Conservation (phyloP, 1,284 basidiomycete species). For the Austroboletus olivaceoglutinosus region DNA sequence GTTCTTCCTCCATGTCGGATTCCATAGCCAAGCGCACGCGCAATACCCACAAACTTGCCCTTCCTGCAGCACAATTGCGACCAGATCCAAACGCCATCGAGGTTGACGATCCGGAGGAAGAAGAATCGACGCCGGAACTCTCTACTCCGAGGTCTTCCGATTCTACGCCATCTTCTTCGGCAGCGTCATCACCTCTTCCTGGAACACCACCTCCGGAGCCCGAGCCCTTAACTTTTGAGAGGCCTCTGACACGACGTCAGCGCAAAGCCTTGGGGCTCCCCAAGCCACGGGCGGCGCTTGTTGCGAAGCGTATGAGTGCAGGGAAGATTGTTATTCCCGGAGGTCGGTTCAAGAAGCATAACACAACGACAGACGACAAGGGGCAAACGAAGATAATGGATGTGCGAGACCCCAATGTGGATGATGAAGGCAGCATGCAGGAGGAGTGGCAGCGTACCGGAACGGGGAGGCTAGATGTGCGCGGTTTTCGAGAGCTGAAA, state of each 20-base stretch:
- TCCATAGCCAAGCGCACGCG: constrained; percentile 44
- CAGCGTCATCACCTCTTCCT: constrained; percentile 38
- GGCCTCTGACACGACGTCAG: constrained; percentile 58
- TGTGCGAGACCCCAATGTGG: constrained; percentile 23
- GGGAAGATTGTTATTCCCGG: constrained; percentile 60
- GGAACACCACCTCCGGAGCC: constrained; percentile 35
- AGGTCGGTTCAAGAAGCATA: constrained; percentile 42
- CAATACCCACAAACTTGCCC: constrained; percentile 23
- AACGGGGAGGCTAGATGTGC: constrained; percentile 70
- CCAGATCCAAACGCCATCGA: constrained; percentile 23
- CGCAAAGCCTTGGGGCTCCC: constrained; percentile 66
- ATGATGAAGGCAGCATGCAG: constrained; percentile 35
- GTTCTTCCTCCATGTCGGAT: constrained; percentile 44
- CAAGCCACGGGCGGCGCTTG: constrained; percentile 40
- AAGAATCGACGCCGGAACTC: constrained; percentile 43
- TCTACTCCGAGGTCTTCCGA: constrained; percentile 42
- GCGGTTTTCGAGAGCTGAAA: constrained; percentile 78
- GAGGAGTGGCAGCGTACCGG: constrained; percentile 73
- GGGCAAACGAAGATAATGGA: constrained; percentile 26
- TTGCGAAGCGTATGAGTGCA: constrained; percentile 35
- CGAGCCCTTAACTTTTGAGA: constrained; percentile 21
- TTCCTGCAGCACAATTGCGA: constrained; percentile 17
- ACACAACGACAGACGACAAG: constrained; percentile 26
- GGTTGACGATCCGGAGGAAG: constrained; percentile 36
- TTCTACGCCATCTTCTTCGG: constrained; percentile 42